Percentiles rank a stretch among this genome's conserved stretches.
Evolutionary conservation across 768 basidiomycete genomes (phyloP).

Genomic region (Suillus brevipes): DNA sequence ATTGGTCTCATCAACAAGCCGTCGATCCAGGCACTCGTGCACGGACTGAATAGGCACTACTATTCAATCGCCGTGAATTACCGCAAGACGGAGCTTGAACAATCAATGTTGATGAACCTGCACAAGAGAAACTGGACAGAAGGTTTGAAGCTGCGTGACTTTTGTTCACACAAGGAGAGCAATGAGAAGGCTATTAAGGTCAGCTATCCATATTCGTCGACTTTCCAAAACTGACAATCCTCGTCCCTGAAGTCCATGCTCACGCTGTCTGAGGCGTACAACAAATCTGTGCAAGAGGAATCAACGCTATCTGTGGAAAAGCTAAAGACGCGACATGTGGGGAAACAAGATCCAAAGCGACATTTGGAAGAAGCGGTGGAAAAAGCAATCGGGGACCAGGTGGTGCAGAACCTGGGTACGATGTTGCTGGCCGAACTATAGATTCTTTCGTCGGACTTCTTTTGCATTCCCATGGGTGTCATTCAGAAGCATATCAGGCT

Average conservation of each 20-base stretch:
- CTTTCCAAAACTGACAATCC: constrained; percentile 21
- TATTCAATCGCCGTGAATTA: constrained; percentile 98
- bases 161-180: constrained; percentile 79
- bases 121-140: constrained; percentile 99
- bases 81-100: constrained; percentile 96
- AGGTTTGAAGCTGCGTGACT: constrained; percentile 89
- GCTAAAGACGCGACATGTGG: constrained; percentile 95
- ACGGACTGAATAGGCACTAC: constrained; percentile 96
- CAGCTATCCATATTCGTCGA: constrained; percentile 26
- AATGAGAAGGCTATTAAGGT: constrained; percentile 98
- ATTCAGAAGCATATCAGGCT: neutral
- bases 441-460: constrained; percentile 18
- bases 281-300: constrained; percentile 97
- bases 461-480: constrained; percentile 14
- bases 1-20: constrained; percentile 99
- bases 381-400: constrained; percentile 97
- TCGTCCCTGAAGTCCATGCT: constrained; percentile 77
- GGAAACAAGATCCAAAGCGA: constrained; percentile 97
- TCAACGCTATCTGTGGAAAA: constrained; percentile 92
- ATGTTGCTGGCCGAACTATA: constrained; percentile 93
- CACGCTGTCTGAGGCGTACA: constrained; percentile 87
- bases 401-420: constrained; percentile 92
- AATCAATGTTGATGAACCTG: constrained; percentile 97
- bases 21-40: constrained; percentile 97
- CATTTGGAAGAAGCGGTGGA: constrained; percentile 98